Conservation (phyloP, 768 basidiomycete genomes). For the Leccinum rimulosum region DNA sequence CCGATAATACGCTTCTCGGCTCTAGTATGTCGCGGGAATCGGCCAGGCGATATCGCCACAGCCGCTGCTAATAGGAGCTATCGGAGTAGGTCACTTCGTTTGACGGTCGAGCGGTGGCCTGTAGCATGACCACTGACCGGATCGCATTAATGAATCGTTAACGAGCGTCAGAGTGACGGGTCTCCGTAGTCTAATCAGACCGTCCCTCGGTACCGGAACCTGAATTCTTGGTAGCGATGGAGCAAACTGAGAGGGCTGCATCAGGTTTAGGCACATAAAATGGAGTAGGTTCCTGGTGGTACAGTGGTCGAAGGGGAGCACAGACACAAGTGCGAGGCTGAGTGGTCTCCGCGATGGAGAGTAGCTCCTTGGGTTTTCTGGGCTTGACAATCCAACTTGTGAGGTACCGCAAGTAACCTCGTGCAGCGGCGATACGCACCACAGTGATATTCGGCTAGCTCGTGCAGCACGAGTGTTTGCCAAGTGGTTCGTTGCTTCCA, state of each 20-base stretch:
- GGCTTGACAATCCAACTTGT: conserved; percentile 23
- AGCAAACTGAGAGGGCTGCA: conserved; percentile 13
- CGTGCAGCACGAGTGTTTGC: conserved; percentile 26
- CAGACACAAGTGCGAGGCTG: not conserved
- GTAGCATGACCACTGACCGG: conserved; percentile 45
- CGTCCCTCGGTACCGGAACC: conserved; percentile 26
- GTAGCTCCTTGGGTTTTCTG: conserved; percentile 18
- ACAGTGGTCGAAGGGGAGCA: conserved; percentile 12
- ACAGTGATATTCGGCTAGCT: conserved; percentile 23
- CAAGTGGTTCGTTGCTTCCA: conserved; percentile 26
- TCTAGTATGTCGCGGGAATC: conserved; percentile 39
- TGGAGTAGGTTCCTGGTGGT: conserved; percentile 21
- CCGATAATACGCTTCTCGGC: conserved; percentile 55
- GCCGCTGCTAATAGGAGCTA: conserved; percentile 19
- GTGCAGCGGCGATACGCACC: conserved; percentile 23
- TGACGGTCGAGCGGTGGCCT: conserved; percentile 26
- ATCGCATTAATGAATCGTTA: conserved; percentile 42
- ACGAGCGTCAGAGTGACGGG: conserved; percentile 29
- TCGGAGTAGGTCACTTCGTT: conserved; percentile 10
- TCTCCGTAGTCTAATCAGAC: conserved; percentile 25
- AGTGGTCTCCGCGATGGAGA: conserved; percentile 13
- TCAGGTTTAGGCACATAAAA: conserved; percentile 17
- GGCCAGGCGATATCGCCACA: conserved; percentile 28
- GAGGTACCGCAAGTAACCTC: conserved; percentile 24
- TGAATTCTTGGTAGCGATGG: conserved; percentile 24